Evolutionary conservation across 2,329 filamentous ascomycete species (phyloP).

Genomic region (Calonectria pauciramosa): DNA sequence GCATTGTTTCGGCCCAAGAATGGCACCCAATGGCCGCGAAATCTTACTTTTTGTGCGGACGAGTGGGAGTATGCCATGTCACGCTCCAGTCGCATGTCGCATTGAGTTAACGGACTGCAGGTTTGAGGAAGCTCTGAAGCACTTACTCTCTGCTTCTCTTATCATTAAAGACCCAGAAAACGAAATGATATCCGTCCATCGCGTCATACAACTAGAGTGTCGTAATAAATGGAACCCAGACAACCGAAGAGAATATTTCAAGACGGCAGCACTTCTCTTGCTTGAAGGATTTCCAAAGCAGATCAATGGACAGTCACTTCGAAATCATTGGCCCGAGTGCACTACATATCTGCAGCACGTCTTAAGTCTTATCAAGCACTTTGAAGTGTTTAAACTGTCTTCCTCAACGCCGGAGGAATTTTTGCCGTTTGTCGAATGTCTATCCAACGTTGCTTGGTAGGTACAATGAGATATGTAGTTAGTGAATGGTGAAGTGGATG

Average conservation of each 20-base stretch:
- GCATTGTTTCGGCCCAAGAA: neutral
- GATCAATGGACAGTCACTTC: neutral
- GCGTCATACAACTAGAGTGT: neutral
- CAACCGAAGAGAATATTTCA: neutral
- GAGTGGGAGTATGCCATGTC: neutral
- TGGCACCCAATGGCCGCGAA: neutral
- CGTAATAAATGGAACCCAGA: neutral
- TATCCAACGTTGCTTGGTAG: neutral
- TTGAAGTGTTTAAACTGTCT: neutral
- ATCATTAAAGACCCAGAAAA: neutral
- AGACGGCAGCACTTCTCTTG: neutral
- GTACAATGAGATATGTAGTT: neutral
- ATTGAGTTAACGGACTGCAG: neutral
- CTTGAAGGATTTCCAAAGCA: neutral
- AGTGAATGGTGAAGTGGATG: neutral
- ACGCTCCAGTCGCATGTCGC: neutral
- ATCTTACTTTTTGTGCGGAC: neutral
- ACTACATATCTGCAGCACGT: neutral
- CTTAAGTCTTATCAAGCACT: neutral
- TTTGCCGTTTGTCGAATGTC: neutral
- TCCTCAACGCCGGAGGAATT: neutral
- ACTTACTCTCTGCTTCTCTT: neutral
- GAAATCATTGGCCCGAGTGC: neutral
- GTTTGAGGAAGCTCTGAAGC: neutral
- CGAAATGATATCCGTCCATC: neutral